Conservation (phyloP, 2,329 filamentous ascomycete species). For the Fusarium algeriense region DNA sequence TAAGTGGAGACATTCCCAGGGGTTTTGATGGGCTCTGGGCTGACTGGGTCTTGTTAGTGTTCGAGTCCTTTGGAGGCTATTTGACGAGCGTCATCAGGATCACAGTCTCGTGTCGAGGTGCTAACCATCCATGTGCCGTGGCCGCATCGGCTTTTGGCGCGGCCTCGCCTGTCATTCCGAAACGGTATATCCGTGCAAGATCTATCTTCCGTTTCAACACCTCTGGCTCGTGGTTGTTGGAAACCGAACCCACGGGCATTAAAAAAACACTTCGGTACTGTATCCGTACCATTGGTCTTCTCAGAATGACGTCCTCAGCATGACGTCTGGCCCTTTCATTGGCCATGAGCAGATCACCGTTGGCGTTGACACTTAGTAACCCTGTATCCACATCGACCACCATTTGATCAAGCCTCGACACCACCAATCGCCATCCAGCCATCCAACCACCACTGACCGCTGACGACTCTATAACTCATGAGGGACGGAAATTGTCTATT, state of each 20-base stretch:
- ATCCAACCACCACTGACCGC: constrained; percentile 32
- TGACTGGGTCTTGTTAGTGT: constrained; percentile 8
- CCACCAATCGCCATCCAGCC: constrained; percentile 37
- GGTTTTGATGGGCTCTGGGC: constrained; percentile 22
- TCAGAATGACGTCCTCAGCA: constrained; percentile 44
- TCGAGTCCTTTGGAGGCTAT: constrained; percentile 19
- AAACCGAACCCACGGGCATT: constrained; percentile 31
- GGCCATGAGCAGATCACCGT: constrained; percentile 34
- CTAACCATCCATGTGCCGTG: constrained; percentile 26
- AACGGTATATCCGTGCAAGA: constrained; percentile 27
- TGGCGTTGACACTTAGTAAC: constrained; percentile 43
- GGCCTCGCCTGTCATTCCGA: constrained; percentile 26
- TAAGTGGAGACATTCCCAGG: constrained; percentile 26
- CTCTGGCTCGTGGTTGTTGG: constrained; percentile 16
- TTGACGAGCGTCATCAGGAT: constrained; percentile 29
- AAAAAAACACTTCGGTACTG: constrained; percentile 13
- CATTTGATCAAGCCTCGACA: constrained; percentile 38
- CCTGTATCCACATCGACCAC: constrained; percentile 42
- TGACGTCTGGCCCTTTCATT: constrained; percentile 41
- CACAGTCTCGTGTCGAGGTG: constrained; percentile 11
- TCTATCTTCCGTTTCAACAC: constrained; percentile 21
- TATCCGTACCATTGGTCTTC: constrained; percentile 19
- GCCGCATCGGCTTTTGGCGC: constrained; percentile 33
- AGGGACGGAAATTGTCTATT: constrained; percentile 24
- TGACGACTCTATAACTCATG: constrained; percentile 29